Percentiles rank a stretch among this genome's conserved stretches.
Evolutionary conservation across 176 grass and related monocot genomes (phyloP).

Genomic region (Eragrostis nindensis): DNA sequence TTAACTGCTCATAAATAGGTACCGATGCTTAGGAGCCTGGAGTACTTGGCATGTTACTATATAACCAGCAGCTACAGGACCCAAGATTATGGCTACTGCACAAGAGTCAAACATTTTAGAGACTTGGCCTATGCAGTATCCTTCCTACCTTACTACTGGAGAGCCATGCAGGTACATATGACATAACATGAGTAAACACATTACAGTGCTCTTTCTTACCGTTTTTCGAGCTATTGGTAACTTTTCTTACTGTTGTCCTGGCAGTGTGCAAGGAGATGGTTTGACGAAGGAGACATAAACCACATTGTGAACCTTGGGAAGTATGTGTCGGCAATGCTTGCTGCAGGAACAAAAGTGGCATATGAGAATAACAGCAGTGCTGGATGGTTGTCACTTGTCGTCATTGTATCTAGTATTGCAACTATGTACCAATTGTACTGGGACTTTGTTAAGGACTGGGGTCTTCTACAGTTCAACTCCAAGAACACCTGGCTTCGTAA

Average conservation of each 20-base stretch:
- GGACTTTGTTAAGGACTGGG: slow-evolving; percentile 99
- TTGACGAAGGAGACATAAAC: slow-evolving; percentile 89
- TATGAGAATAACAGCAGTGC: slow-evolving; percentile 80
- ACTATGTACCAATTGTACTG: slow-evolving; percentile 98
- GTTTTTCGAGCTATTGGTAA: slow-evolving; percentile 22
- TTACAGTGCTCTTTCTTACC: no score
- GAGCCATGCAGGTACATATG: slow-evolving; percentile 88
- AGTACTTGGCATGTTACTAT: slow-evolving; percentile 94
- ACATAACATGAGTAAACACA: slow-evolving; percentile 6
- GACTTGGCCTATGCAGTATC: slow-evolving; percentile 95
- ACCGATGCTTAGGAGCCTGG: slow-evolving; percentile 90
- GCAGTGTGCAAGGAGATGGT: slow-evolving; percentile 98
- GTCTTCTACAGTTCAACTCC: slow-evolving; percentile 76
- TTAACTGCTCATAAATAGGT: slow-evolving; percentile 61
- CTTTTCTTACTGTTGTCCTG: slow-evolving; percentile 26
- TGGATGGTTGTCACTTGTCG: slow-evolving; percentile 68
- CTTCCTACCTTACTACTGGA: slow-evolving; percentile 98
- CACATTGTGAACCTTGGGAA: slow-evolving; percentile 94
- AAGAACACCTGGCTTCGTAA: slow-evolving; percentile 95
- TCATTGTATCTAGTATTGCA: slow-evolving; percentile 73
- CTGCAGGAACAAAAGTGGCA: slow-evolving; percentile 83
- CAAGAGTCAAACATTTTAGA: slow-evolving; percentile 87
- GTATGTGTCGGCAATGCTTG: slow-evolving; percentile 96
- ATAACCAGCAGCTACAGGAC: slow-evolving; percentile 93
- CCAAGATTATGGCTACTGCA: slow-evolving; percentile 96